These are phyloP conservation scores for Lanmaoa pseudosensibilis DNA, from an alignment of 768 basidiomycete genomes.

Conservation along the genomic window DNA sequence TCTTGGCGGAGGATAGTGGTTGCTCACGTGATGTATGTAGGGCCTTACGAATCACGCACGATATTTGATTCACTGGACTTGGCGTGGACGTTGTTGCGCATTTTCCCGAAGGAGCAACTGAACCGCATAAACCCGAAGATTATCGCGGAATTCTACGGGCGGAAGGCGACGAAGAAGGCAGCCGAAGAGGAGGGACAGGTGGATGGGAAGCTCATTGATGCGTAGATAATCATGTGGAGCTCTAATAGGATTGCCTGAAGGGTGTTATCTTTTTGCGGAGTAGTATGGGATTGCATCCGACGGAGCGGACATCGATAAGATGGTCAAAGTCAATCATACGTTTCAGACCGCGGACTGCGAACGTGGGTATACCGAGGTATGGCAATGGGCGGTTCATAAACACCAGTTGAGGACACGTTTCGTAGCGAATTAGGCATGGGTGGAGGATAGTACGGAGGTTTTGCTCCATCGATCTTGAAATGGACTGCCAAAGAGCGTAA, in stretches of 20 bases:
- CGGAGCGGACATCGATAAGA: constrained; percentile 24
- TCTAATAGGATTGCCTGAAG: too few species aligned
- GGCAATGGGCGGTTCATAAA: neutral
- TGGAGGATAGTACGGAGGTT: neutral
- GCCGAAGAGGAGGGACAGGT: constrained; percentile 41
- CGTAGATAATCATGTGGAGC: constrained; percentile 35
- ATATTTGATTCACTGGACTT: constrained; percentile 97
- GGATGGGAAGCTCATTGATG: constrained; percentile 60
- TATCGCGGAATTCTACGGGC: constrained; percentile 88
- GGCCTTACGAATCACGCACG: constrained; percentile 91
- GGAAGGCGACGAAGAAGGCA: constrained; percentile 72
- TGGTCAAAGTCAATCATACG: constrained; percentile 11
- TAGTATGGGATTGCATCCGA: too few species aligned
- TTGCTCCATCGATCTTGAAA: constrained; percentile 15
- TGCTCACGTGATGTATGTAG: constrained; percentile 40
- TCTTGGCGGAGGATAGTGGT: neutral
- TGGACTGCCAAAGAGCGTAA: too few species aligned
- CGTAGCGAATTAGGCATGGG: constrained; percentile 6
- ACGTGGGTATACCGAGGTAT: constrained; percentile 7
- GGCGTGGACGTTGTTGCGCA: constrained; percentile 93
- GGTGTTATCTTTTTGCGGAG: too few species aligned
- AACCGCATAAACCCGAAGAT: constrained; percentile 98
- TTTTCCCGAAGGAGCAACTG: constrained; percentile 98
- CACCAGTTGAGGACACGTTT: constrained; percentile 22
- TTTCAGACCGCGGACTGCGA: constrained; percentile 13